phyloP scores from a whole-genome alignment of 352 stramenopile genomes.

The Phytophthora cajani region DNA sequence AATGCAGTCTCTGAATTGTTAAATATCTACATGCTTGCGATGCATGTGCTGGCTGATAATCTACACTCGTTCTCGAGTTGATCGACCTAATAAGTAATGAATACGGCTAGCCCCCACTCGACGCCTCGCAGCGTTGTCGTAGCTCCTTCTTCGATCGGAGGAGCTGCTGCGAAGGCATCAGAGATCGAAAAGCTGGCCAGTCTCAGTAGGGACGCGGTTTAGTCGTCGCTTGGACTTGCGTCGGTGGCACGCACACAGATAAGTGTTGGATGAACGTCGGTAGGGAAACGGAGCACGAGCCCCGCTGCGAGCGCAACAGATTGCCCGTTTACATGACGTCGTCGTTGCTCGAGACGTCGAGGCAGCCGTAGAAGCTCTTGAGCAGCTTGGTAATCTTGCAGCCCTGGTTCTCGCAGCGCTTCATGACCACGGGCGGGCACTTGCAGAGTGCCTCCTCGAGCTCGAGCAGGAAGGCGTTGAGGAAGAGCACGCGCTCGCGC shows the following conservation, averaged over 20 bases:
- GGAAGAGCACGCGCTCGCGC: slow-evolving; percentile 75
- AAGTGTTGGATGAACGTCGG: slow-evolving; percentile 11
- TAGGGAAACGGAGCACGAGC: slow-evolving; percentile 1
- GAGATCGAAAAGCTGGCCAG: background rate
- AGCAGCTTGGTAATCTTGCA: slow-evolving; percentile 87
- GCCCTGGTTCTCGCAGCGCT: slow-evolving; percentile 78
- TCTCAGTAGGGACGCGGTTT: background rate
- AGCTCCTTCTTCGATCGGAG: slow-evolving; percentile 46
- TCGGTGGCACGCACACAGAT: slow-evolving; percentile 23
- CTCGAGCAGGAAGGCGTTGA: slow-evolving; percentile 83
- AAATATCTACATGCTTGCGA: slow-evolving; percentile 32
- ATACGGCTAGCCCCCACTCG: background rate
- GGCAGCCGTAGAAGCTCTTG: slow-evolving; percentile 87
- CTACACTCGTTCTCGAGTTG: slow-evolving; percentile 28
- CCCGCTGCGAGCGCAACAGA: background rate
- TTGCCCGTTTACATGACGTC: slow-evolving; percentile 49
- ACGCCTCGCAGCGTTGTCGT: slow-evolving; percentile 13
- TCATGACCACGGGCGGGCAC: slow-evolving; percentile 74
- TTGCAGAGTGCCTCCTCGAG: slow-evolving; percentile 82
- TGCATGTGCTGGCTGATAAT: slow-evolving; percentile 31
- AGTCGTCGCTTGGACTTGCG: slow-evolving; percentile 21
- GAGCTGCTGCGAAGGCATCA: background rate
- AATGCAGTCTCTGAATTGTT: slow-evolving; percentile 6
- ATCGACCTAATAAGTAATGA: slow-evolving; percentile 33
- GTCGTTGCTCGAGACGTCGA: slow-evolving; percentile 47